Evolutionary conservation across 306 rosid species (phyloP), one percentile per base, ranked within the genome.

Genomic region (Quercus gilva): DNA sequence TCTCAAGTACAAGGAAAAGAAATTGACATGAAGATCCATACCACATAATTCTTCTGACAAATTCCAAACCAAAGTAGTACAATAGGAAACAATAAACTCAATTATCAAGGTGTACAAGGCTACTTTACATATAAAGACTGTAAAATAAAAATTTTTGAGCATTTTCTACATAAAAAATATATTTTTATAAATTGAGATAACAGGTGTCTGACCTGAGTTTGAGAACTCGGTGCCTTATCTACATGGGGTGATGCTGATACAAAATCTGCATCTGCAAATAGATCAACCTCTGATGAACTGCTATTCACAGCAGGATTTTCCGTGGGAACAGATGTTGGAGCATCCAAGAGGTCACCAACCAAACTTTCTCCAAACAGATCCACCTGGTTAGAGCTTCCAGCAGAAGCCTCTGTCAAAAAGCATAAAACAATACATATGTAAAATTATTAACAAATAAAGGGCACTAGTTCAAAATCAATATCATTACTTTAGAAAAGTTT

Each of bases 231-330:
- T 82, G 81, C 92, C 77, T 90, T 86, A 76, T 87, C 96, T 79
- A 71, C 67, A 43, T 81, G 86, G 68, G 96, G 80, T 59, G 82
- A 69, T n/a, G 92, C 97, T 71, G 99, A 88, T 74, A 96, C 91
- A 90, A 93, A 93, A 71, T 90, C 59, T 11, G 97, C 96, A 81
- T 93, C 99, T 57, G 98, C 98, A 90, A 96, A 96, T 77, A 93
- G 93, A 90, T 96, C 99, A 76, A 90, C 94, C 78, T 89, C 96
- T 5, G 98, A 33, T 67, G 83, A 82, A 79, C 86, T 60, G 57
- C 67, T 80, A 81, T 74, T 74, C 75, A 78, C 57, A 26, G 77
- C 87, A 45, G 84, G 73, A 81, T 91, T 89, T 84, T 86, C 94
- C 67, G 90, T 74, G 41, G 94, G 80, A 84, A 75, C 88, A 74